phyloP scores from a whole-genome alignment of 345 rosid genomes.

The Populus ilicifolia region DNA sequence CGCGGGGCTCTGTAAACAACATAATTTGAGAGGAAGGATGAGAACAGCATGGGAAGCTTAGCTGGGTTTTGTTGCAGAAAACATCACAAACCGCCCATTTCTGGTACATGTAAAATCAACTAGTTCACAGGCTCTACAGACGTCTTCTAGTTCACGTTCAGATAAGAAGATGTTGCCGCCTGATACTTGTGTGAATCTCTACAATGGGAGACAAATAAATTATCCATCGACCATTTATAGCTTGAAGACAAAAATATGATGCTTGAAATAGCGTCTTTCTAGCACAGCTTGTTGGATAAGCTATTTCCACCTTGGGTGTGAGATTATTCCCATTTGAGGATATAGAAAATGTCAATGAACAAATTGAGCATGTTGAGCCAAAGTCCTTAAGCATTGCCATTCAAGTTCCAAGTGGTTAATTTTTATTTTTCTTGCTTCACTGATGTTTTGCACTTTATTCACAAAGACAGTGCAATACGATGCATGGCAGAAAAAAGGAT shows the following conservation, averaged over 20 bases:
- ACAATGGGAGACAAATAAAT: conserved; percentile 4
- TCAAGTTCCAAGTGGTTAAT: conserved; percentile 1
- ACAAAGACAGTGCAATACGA: background rate
- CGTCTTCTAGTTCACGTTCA: conserved; percentile 75
- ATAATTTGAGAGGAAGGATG: background rate
- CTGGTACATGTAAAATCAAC: conserved; percentile 51
- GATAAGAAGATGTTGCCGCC: conserved; percentile 49
- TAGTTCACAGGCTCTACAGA: conserved; percentile 74
- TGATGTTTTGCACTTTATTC: background rate
- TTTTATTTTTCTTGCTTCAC: background rate
- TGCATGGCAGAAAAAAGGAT: background rate
- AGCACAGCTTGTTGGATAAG: background rate
- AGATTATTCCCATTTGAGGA: background rate
- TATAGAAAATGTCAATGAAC: background rate
- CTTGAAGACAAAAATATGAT: background rate
- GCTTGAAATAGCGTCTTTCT: background rate
- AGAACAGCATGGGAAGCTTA: conserved; percentile 13
- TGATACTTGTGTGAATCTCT: conserved; percentile 48
- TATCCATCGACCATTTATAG: background rate
- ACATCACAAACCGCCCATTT: conserved; percentile 63
- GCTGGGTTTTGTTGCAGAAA: conserved; percentile 67
- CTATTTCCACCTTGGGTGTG: background rate
- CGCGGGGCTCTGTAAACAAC: background rate
- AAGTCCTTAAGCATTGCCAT: background rate
- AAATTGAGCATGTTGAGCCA: background rate